A percentile compares a stretch with the other conserved stretches of the same genome.
Conservation (phyloP, 257 asterid species). For the Leptodermis oblonga region DNA sequence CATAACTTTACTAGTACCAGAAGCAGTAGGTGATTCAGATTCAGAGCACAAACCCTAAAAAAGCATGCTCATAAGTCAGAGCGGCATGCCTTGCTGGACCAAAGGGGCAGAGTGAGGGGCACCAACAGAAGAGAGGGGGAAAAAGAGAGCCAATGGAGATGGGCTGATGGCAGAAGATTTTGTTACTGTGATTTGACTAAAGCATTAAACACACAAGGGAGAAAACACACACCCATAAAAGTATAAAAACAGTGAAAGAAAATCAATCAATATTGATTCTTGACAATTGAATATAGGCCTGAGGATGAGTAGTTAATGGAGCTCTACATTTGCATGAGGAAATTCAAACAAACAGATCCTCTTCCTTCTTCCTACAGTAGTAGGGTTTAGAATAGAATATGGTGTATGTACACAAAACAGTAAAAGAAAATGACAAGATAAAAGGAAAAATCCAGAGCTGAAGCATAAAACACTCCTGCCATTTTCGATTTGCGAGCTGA, state of each 20-base stretch:
- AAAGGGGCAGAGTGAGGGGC: conserved; percentile 11
- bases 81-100: conserved; percentile 15
- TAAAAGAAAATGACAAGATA: conserved; percentile 11
- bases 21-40: background rate
- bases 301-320: background rate
- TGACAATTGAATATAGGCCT: background rate
- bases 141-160: conserved; percentile 24
- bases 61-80: conserved; percentile 16
- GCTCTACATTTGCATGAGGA: background rate
- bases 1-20: conserved; percentile 7
- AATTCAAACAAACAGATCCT: background rate
- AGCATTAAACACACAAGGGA: conserved; percentile 26
- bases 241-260: conserved; percentile 6
- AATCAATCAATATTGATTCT: conserved; percentile 1
- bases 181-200: conserved; percentile 55
- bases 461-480: conserved; percentile 50
- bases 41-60: conserved; percentile 19
- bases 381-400: conserved; percentile 3
- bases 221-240: background rate
- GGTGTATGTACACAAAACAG: background rate
- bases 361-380: too few relatives aligned
- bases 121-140: too few relatives aligned
- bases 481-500: conserved; percentile 78
- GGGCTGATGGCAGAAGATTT: conserved; percentile 40
- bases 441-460: conserved; percentile 33